phyloP scores from a whole-genome alignment of 2,329 filamentous ascomycete genomes.

The Decorospora gaudefroyi region DNA sequence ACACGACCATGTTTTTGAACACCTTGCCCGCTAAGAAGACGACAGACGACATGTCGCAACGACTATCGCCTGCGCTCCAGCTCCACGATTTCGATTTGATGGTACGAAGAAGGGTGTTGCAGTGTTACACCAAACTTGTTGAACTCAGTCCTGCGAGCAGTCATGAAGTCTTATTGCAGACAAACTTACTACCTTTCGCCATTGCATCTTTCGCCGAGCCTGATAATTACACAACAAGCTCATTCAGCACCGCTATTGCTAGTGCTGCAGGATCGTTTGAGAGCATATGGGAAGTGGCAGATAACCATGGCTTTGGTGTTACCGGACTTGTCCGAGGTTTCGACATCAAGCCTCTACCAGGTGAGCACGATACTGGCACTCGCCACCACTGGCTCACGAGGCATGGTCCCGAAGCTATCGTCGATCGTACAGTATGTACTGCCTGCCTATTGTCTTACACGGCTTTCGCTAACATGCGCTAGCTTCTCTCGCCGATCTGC shows the following conservation, averaged over 20 bases:
- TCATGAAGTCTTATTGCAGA: conserved; percentile 84
- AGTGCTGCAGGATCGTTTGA: conserved; percentile 89
- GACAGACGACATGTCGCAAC: conserved; percentile 82
- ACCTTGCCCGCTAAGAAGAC: conserved; percentile 81
- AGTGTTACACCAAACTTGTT: conserved; percentile 91
- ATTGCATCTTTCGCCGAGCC: conserved; percentile 93
- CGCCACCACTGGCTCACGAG: conserved; percentile 58
- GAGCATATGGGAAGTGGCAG: conserved; percentile 89
- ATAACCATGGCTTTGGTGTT: conserved; percentile 93
- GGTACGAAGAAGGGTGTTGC: conserved; percentile 88
- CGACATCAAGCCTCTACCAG: conserved; percentile 69
- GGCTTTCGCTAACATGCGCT: conserved; percentile 17
- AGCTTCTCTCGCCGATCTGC: conserved; percentile 67
- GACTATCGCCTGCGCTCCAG: conserved; percentile 82
- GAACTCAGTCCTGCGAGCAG: conserved; percentile 84
- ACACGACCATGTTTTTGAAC: conserved; percentile 87
- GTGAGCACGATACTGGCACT: conserved; percentile 54
- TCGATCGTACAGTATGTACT: conserved; percentile 58
- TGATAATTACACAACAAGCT: conserved; percentile 82
- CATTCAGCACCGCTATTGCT: conserved; percentile 87
- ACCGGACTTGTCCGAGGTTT: conserved; percentile 83
- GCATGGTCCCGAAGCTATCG: conserved; percentile 65
- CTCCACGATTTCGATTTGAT: conserved; percentile 89
- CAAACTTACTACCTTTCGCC: conserved; percentile 85
- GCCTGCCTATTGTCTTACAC: neutral